A percentile compares a stretch with the other conserved stretches of the same genome.
Conservation (phyloP, 2,329 filamentous ascomycete species). For the Paraconiothyrium sp. region DNA sequence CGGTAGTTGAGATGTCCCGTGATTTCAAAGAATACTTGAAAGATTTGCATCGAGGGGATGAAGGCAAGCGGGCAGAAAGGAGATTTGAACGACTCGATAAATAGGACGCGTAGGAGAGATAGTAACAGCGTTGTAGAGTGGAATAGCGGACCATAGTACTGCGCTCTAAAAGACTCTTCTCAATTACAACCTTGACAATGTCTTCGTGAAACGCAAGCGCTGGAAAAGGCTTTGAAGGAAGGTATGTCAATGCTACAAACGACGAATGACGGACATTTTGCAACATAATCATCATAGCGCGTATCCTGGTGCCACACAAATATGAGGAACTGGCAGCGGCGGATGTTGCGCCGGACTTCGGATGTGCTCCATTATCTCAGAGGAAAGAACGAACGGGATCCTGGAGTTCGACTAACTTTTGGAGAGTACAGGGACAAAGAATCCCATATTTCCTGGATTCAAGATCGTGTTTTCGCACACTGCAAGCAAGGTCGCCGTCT, state of each 20-base stretch:
- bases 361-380: conserved; percentile 3
- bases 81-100: conserved; percentile 12
- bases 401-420: background rate
- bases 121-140: background rate
- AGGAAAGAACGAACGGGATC: conserved; percentile 6
- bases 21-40: conserved; percentile 27
- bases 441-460: no score
- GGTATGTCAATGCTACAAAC: no score
- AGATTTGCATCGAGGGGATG: conserved; percentile 18
- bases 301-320: background rate
- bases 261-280: no score
- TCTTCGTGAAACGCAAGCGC: no score
- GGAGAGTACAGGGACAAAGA: no score
- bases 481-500: background rate
- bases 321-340: background rate
- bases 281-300: no score
- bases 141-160: no score
- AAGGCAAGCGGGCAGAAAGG: conserved; percentile 21
- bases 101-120: background rate
- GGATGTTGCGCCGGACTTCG: background rate
- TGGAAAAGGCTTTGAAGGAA: no score
- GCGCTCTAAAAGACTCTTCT: no score
- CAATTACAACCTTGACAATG: no score
- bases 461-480: no score
- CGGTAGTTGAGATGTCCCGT: conserved; percentile 24